These are phyloP conservation scores for Aspergillus flavus DNA, from an alignment of 2,329 filamentous ascomycete species.

Conservation along the genomic window DNA sequence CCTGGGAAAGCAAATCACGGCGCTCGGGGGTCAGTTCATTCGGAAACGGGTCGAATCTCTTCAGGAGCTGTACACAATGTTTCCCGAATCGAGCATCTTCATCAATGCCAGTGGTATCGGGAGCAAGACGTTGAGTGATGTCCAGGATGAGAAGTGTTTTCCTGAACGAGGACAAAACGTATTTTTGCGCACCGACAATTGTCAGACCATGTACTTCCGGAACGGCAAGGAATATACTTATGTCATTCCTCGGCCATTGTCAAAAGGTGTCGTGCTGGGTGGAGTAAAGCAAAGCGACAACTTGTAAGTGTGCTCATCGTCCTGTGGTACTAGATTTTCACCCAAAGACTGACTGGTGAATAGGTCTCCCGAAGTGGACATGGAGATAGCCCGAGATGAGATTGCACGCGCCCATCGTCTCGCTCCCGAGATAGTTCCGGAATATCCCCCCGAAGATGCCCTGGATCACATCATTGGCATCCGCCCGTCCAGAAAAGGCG, in stretches of 20 bases:
- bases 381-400: conserved; percentile 41
- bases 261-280: conserved; percentile 37
- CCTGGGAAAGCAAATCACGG: conserved; percentile 30
- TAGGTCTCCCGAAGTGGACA: conserved; percentile 39
- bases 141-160: conserved; percentile 38
- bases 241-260: conserved; percentile 39
- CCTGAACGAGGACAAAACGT: conserved; percentile 43
- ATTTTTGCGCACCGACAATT: conserved; percentile 35
- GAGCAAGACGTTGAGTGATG: conserved; percentile 37
- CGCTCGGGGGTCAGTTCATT: conserved; percentile 37
- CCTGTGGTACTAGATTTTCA: not conserved
- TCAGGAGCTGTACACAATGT: conserved; percentile 36
- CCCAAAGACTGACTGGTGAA: not conserved
- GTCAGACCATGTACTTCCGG: conserved; percentile 37
- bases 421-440: conserved; percentile 40
- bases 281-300: conserved; percentile 39
- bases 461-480: conserved; percentile 41
- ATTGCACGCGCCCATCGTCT: conserved; percentile 42
- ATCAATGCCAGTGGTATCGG: conserved; percentile 44
- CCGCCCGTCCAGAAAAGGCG: conserved; percentile 37
- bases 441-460: conserved; percentile 28
- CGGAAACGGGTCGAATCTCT: conserved; percentile 37
- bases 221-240: conserved; percentile 44
- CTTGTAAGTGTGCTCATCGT: conserved; percentile 25
- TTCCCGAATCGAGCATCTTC: conserved; percentile 39